Conservation (phyloP, 2,329 filamentous ascomycete genomes). For the Cytospora chrysosperma region DNA sequence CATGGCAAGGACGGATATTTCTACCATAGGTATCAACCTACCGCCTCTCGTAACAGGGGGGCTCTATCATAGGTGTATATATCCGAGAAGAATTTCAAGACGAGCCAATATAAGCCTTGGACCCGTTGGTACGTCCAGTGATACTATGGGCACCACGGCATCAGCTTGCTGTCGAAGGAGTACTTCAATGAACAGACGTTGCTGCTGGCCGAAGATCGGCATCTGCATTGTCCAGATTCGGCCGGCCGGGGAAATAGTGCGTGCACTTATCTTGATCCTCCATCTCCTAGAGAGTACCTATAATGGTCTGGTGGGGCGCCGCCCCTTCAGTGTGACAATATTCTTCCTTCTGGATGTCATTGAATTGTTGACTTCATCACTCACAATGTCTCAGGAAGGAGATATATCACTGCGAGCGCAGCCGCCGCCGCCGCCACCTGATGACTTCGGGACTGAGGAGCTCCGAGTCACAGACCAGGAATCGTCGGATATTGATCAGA, state of each 20-base stretch:
- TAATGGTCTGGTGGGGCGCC: not conserved
- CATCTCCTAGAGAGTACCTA: not conserved
- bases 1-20: too few species aligned
- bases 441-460: not conserved
- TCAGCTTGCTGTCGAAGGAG: too few species aligned
- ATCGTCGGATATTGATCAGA: not conserved
- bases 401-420: constrained; percentile 4
- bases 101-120: too few species aligned
- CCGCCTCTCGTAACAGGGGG: too few species aligned
- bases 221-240: not conserved
- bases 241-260: not conserved
- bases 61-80: too few species aligned
- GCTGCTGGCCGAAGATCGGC: constrained; percentile 7
- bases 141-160: too few species aligned
- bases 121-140: too few species aligned
- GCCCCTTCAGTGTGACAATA: not conserved
- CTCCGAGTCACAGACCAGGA: not conserved
- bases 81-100: too few species aligned
- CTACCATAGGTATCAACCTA: too few species aligned
- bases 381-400: constrained; percentile 9
- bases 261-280: not conserved
- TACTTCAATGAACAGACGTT: too few species aligned
- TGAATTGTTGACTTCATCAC: not conserved
- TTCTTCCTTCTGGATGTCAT: not conserved
- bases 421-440: not conserved